These are phyloP conservation scores for Macrolepiota albuminosa DNA, from an alignment of 768 basidiomycete genomes.

Conservation along the genomic window DNA sequence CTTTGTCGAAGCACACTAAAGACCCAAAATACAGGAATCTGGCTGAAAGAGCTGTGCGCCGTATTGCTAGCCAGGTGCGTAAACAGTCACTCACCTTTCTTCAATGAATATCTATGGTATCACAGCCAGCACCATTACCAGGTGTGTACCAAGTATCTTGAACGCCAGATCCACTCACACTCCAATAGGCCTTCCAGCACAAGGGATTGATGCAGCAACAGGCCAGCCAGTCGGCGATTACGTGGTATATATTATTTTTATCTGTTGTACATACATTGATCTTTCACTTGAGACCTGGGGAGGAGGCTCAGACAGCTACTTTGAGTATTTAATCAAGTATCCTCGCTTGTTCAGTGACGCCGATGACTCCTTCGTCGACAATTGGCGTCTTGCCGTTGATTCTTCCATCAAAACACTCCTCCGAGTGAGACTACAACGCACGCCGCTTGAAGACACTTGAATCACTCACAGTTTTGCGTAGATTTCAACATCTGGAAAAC, in stretches of 20 bases:
- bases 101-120: background rate
- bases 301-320: slow-evolving; percentile 72
- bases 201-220: slow-evolving; percentile 47
- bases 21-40: slow-evolving; percentile 58
- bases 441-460: background rate
- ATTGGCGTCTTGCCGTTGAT: slow-evolving; percentile 69
- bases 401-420: slow-evolving; percentile 61
- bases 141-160: slow-evolving; percentile 14
- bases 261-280: slow-evolving; percentile 6
- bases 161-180: slow-evolving; percentile 31
- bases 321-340: slow-evolving; percentile 74
- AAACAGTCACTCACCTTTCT: background rate
- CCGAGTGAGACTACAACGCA: slow-evolving; percentile 32
- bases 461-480: slow-evolving; percentile 17
- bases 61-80: slow-evolving; percentile 41
- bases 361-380: slow-evolving; percentile 56
- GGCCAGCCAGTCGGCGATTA: slow-evolving; percentile 45
- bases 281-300: slow-evolving; percentile 43
- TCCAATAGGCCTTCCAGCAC: slow-evolving; percentile 42
- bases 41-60: slow-evolving; percentile 43
- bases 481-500: slow-evolving; percentile 62
- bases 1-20: slow-evolving; percentile 46
- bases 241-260: slow-evolving; percentile 29
- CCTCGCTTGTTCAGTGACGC: slow-evolving; percentile 62
- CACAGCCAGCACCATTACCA: slow-evolving; percentile 30